Evolutionary conservation across 768 basidiomycete genomes (phyloP), one percentile per base, ranked within the genome.

Genomic region (Asterophora parasitica): DNA sequence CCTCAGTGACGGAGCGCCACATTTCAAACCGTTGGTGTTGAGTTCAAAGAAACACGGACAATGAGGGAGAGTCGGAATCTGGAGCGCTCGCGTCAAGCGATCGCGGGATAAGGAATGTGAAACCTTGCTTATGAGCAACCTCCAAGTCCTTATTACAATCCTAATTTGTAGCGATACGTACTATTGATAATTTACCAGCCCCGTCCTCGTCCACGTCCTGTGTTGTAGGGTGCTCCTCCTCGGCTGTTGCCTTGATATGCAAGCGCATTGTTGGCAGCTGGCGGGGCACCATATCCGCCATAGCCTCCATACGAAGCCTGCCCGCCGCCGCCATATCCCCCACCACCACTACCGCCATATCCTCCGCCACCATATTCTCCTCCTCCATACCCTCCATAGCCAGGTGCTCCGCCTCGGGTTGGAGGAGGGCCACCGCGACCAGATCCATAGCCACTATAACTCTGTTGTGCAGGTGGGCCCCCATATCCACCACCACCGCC

Each of bases 151-250:
- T n/a, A 23, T 23, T 35, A 46, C 17, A 48, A 43, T n/a, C 15
- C 23, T 23, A 23, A 23, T 23, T 3, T 36, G 30, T 41, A 41
- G 33, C 41, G 15, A 23, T 12, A 23, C 10, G 26, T 40, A 48
- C 31, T 19, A 43, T 19, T 27, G 42, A 42, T 38, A 20, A 39
- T 43, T 43, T 51, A 56, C 48, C 51, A 49, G 20, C 51, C 47
- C 26, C 51, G 47, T 35, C 51, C 82, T 56, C 81, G 67, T 23
- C 77, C 77, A 47, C 79, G 66, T 28, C 58, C 58, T 3, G 57
- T 33, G 42, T 59, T 65, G 41, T 70, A 50, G 15, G 56, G 45
- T n/a, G 57, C 50, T 20, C 56, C 54, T 19, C 65, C 68, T 48
- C 69, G 53, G 7, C 55, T 44, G 43, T 59, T 56, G 45, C 55